These are phyloP conservation scores for Elongisporangium anandrum DNA, from an alignment of 352 stramenopile genomes.

Conservation along the genomic window DNA sequence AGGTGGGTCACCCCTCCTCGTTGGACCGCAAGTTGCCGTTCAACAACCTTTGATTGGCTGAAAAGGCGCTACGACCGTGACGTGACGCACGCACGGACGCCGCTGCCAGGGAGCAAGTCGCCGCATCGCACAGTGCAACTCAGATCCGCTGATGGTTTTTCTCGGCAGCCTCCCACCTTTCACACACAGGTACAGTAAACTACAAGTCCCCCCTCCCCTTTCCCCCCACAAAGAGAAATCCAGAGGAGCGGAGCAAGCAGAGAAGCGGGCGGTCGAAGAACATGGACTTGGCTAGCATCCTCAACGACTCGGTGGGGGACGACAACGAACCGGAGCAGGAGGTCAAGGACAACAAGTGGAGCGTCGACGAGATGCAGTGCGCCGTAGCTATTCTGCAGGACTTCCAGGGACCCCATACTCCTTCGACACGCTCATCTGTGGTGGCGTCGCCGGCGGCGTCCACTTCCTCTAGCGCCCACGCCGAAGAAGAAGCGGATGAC, in stretches of 20 bases:
- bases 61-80: not conserved
- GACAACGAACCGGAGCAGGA: not conserved
- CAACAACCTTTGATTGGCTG: not conserved
- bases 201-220: not conserved
- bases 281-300: not conserved
- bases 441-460: not conserved
- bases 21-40: not conserved
- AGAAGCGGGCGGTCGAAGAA: not conserved
- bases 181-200: not conserved
- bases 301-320: not conserved
- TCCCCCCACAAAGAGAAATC: not conserved
- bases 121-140: not conserved
- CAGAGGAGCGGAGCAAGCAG: not conserved
- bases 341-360: not conserved
- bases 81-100: not conserved
- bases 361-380: constrained; percentile 7
- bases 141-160: not conserved
- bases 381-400: constrained; percentile 7
- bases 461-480: not conserved
- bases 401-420: constrained; percentile 4
- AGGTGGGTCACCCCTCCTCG: not conserved
- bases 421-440: not conserved
- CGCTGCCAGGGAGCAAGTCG: not conserved
- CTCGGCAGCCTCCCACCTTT: not conserved
- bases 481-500: not conserved